Evolutionary conservation across 1,284 basidiomycete genomes (phyloP).

Genomic region (Puccinia triticina): DNA sequence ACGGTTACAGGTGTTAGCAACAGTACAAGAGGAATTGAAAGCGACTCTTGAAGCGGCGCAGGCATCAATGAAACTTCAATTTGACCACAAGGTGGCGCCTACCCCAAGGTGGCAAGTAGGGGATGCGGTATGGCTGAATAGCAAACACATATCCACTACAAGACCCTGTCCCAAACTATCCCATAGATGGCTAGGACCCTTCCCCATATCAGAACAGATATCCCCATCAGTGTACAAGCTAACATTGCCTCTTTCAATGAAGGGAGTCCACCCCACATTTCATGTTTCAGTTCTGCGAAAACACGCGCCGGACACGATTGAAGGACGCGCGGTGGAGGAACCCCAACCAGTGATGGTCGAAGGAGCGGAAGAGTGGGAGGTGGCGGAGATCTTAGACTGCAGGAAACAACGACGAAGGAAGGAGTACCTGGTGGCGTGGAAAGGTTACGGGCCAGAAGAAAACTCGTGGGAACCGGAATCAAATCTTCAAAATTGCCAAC

Average conservation of each 20-base stretch:
- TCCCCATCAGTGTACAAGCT: conserved; percentile 1
- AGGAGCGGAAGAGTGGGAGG: no score
- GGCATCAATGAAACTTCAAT: conserved; percentile 5
- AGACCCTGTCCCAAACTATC: conserved; percentile 12
- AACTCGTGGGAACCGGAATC: neutral
- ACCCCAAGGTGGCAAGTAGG: neutral
- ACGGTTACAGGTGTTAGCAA: neutral
- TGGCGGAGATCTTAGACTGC: no score
- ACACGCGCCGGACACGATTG: neutral
- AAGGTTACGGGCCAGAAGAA: neutral
- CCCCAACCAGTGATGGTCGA: no score
- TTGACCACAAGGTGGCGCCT: neutral
- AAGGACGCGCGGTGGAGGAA: no score
- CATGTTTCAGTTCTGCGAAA: neutral
- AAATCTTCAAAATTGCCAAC: neutral
- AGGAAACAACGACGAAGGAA: no score
- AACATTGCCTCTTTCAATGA: neutral
- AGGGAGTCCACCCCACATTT: conserved; percentile 12
- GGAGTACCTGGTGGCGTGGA: neutral
- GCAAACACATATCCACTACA: conserved; percentile 9
- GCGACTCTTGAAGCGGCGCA: neutral
- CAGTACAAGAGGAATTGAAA: neutral
- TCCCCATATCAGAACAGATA: neutral
- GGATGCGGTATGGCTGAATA: neutral
- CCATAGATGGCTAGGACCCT: neutral